phyloP scores from a whole-genome alignment of 306 rosid genomes.

The Acacia melanoxylon region DNA sequence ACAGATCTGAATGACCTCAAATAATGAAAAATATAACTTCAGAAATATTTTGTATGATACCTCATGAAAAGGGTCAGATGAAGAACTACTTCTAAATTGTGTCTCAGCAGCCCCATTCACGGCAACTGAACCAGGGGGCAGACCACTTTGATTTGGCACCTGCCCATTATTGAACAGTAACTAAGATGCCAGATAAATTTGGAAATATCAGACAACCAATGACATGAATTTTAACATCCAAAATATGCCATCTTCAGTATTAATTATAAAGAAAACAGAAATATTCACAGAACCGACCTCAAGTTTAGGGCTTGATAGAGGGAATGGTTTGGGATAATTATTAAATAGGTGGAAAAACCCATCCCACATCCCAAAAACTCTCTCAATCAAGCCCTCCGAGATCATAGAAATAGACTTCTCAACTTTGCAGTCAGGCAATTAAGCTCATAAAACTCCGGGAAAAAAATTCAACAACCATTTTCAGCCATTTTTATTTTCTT shows the following conservation, averaged over 20 bases:
- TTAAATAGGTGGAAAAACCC: neutral
- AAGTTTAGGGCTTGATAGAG: neutral
- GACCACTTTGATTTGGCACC: conserved; percentile 75
- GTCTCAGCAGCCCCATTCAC: conserved; percentile 61
- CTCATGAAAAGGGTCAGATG: conserved; percentile 53
- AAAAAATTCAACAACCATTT: neutral
- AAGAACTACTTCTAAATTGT: conserved; percentile 49
- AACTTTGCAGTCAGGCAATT: neutral
- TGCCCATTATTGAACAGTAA: conserved; percentile 39
- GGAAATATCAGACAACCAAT: conserved; percentile 19
- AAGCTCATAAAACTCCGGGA: neutral
- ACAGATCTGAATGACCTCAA: conserved; percentile 30
- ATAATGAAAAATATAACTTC: conserved; percentile 28
- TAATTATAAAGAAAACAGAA: conserved; percentile 32
- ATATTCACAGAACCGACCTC: neutral
- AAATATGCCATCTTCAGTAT: conserved; percentile 22
- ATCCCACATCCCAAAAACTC: neutral
- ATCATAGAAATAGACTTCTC: neutral
- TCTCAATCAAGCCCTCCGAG: neutral
- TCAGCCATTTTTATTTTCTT: conserved; percentile 1
- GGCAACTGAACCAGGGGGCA: conserved; percentile 74
- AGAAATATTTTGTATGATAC: conserved; percentile 41
- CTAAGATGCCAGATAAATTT: conserved; percentile 7
- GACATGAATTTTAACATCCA: conserved; percentile 27
- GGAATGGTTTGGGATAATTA: neutral